Conservation (phyloP, 192 early-diverging fungal genomes). For the Glomus cerebriforme region DNA sequence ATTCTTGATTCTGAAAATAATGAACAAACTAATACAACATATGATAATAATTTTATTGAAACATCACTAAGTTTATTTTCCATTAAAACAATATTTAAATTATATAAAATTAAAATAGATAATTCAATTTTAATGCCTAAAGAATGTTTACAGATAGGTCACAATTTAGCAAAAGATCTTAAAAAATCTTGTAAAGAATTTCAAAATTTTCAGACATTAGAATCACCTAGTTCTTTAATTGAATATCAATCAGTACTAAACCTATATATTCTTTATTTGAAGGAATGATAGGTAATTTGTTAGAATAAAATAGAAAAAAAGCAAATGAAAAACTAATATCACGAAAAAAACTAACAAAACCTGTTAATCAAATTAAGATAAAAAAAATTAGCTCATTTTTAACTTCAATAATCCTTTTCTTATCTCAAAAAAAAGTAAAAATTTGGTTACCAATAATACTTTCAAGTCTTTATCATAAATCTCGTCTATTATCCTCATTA, state of each 20-base stretch:
- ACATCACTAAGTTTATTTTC: not conserved
- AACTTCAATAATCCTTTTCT: not conserved
- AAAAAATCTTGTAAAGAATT: not conserved
- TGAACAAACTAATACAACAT: too few relatives aligned
- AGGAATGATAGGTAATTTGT: not conserved
- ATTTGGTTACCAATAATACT: conserved; percentile 1
- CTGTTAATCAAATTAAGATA: not conserved
- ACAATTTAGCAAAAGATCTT: not conserved
- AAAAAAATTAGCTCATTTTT: not conserved
- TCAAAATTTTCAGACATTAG: not conserved
- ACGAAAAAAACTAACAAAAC: not conserved
- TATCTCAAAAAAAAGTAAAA: not conserved
- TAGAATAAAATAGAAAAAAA: not conserved
- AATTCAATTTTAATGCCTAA: not conserved
- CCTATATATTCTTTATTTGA: not conserved
- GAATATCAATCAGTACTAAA: not conserved
- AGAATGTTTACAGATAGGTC: not conserved
- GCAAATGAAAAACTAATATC: not conserved
- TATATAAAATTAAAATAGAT: not conserved
- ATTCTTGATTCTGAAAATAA: not conserved
- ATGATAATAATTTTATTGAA: not conserved
- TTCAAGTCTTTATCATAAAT: not conserved
- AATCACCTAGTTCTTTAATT: not conserved
- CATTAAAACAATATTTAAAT: not conserved
- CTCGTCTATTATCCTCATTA: not conserved